phyloP scores from a whole-genome alignment of 306 rosid genomes.

The Oxytropis ochrocephala region DNA sequence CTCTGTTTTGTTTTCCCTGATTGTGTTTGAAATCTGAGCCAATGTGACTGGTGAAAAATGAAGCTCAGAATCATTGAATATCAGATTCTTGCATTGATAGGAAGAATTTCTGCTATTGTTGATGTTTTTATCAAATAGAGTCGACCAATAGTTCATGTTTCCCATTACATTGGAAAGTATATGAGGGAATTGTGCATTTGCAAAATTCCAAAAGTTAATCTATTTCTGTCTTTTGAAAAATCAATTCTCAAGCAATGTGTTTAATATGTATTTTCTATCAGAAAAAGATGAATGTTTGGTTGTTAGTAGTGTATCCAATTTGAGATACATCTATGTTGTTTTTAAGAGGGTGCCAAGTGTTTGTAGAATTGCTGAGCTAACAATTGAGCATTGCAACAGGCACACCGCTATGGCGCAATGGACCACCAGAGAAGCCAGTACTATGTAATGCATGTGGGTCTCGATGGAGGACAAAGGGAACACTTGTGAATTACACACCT shows the following conservation, averaged over 20 bases:
- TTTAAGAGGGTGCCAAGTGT: constrained; percentile 6
- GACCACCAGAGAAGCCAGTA: constrained; percentile 96
- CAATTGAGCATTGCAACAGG: constrained; percentile 51
- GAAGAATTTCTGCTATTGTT: constrained; percentile 16
- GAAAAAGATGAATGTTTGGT: constrained; percentile 5
- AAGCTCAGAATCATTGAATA: constrained; percentile 23
- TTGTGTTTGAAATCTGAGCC: constrained; percentile 31
- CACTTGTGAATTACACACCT: constrained; percentile 94
- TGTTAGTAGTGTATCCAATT: constrained; percentile 6
- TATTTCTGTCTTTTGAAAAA: constrained; percentile 2
- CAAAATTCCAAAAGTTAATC: constrained; percentile 8
- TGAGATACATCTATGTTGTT: not conserved
- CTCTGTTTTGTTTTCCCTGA: constrained; percentile 19
- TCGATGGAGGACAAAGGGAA: constrained; percentile 99
- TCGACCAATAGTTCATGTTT: constrained; percentile 24
- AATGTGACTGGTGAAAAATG: constrained; percentile 28
- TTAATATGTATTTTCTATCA: not conserved
- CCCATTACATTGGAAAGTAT: constrained; percentile 6
- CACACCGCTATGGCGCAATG: constrained; percentile 99
- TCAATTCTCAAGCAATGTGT: constrained; percentile 5
- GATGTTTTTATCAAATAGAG: constrained; percentile 25
- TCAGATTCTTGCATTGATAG: constrained; percentile 17
- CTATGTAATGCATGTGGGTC: constrained; percentile 99
- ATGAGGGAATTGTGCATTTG: constrained; percentile 8
- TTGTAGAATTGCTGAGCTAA: constrained; percentile 36